Base-by-base conservation (phyloP, 805 yeast species). In the Suhomyces vadensis region DNA sequence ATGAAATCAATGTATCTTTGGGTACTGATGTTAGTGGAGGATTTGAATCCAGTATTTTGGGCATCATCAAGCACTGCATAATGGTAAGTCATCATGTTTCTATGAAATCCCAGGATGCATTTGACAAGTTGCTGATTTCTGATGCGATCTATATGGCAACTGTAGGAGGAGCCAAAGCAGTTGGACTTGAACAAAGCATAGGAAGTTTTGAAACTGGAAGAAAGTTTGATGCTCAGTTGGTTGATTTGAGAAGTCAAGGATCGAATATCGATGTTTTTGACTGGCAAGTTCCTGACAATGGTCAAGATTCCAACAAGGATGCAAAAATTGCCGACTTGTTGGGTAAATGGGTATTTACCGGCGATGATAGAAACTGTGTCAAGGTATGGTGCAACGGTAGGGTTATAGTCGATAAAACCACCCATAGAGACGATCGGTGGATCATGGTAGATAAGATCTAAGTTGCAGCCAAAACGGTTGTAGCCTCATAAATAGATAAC, bases 271-370 rank as follows among this genome's bases (percentile, higher is more conserved):
- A 91, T 56, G 67, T 87, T 1, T 91, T 89, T 58, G 77, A 74
- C 3, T 86, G 90, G 85, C 91, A 85, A 57, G 50, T 65, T n/a
- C 81, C 84, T 1, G 43, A 51, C 4, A 49, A 47, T 8, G 55
- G 49, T 24, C 50, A 40, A 5, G 52, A 48, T 9, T 40, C 43
- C 11, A 53, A 50, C 11, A 41, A 31, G n/a, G 29, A 4, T 3
- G 50, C 26, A 48, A 52, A 54, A 48, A 71, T 82, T 60, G 69
- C 69, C 22, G 79, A 85, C 56, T 57, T 87, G 42, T 61, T 90
- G 3, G 87, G 87, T 48, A 90, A 89, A 63, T 94, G 99, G 99
- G 69, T 92, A 6, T 94, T 89, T 62, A 78, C 81, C 46, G 98
- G 98, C 14, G 99, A 94, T 65, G 97, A 94, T 62, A 77, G 98